These are phyloP conservation scores for Candida argentea DNA, from an alignment of 805 yeast genomes.

Conservation along the genomic window DNA sequence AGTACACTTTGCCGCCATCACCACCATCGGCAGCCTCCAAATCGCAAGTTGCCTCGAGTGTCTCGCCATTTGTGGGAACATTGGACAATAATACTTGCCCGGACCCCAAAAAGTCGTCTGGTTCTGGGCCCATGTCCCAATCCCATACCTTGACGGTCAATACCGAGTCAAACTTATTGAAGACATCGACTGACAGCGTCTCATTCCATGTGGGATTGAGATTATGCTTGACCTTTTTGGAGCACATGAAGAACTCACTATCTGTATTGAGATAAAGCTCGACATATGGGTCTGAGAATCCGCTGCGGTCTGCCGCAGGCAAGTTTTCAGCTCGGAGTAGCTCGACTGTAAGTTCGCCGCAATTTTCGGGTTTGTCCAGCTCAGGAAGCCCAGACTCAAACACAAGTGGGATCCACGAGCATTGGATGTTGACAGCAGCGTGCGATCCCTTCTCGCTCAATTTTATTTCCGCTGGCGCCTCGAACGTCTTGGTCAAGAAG, in stretches of 20 bases:
- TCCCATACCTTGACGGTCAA: slow-evolving; percentile 58
- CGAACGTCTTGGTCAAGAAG: slow-evolving; percentile 55
- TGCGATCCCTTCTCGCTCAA: slow-evolving; percentile 41
- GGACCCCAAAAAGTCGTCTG: slow-evolving; percentile 73
- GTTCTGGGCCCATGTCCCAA: slow-evolving; percentile 90
- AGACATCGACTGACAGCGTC: slow-evolving; percentile 41
- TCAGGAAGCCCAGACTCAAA: slow-evolving; percentile 51
- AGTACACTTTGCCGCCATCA: slow-evolving; percentile 55
- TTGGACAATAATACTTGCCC: slow-evolving; percentile 47
- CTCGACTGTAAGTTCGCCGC: slow-evolving; percentile 59
- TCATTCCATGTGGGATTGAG: slow-evolving; percentile 89
- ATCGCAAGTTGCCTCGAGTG: slow-evolving; percentile 34
- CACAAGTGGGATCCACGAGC: slow-evolving; percentile 72
- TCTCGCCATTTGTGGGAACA: slow-evolving; percentile 35
- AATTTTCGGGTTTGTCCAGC: slow-evolving; percentile 62
- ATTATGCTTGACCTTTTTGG: slow-evolving; percentile 78
- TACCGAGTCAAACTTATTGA: slow-evolving; percentile 51
- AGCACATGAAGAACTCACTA: slow-evolving; percentile 50
- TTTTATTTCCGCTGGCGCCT: slow-evolving; percentile 46
- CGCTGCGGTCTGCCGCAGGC: slow-evolving; percentile 81
- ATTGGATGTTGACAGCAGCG: slow-evolving; percentile 45
- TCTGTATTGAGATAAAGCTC: slow-evolving; percentile 58
- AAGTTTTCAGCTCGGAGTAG: slow-evolving; percentile 57
- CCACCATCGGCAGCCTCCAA: slow-evolving; percentile 39
- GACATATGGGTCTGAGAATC: slow-evolving; percentile 88